phyloP scores from a whole-genome alignment of 345 rosid species.

The Linum tenue region DNA sequence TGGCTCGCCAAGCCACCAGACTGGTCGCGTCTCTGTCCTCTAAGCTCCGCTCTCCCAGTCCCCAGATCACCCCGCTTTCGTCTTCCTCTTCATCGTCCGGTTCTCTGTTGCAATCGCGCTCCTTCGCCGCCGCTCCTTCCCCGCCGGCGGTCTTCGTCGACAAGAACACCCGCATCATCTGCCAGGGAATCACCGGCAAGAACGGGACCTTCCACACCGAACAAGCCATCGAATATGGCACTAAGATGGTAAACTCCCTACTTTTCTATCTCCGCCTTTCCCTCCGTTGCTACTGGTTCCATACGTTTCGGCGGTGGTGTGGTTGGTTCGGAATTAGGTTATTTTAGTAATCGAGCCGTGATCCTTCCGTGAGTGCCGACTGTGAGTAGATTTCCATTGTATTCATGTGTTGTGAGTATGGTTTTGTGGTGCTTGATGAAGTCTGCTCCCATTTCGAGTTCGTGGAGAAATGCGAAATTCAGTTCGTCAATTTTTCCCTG shows the following conservation, averaged over 20 bases:
- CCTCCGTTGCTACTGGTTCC: background rate
- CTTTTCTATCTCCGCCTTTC: background rate
- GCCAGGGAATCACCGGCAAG: conserved; percentile 96
- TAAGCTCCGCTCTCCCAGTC: conserved; percentile 13
- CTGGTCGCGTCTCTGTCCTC: conserved; percentile 14
- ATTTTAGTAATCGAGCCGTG: no score
- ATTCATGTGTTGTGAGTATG: background rate
- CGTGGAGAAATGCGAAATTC: background rate
- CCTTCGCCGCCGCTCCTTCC: conserved; percentile 43
- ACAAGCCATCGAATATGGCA: conserved; percentile 95
- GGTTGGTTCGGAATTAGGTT: background rate
- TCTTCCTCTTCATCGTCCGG: conserved; percentile 10
- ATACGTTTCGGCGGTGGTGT: background rate
- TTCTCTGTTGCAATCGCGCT: conserved; percentile 22
- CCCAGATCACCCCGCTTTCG: conserved; percentile 14
- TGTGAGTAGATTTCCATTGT: background rate
- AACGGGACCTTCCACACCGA: conserved; percentile 93
- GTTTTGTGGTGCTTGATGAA: background rate
- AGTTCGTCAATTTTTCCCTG: background rate
- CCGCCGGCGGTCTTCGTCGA: conserved; percentile 87
- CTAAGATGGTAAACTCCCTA: conserved; percentile 58
- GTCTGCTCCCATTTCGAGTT: background rate
- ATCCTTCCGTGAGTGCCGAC: no score
- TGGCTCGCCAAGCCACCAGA: conserved; percentile 19
- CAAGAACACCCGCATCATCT: conserved; percentile 78